Percentiles rank a stretch among this genome's conserved stretches.
Evolutionary conservation across 257 asterid genomes (phyloP).

Genomic region (Ligustrum vulgare): DNA sequence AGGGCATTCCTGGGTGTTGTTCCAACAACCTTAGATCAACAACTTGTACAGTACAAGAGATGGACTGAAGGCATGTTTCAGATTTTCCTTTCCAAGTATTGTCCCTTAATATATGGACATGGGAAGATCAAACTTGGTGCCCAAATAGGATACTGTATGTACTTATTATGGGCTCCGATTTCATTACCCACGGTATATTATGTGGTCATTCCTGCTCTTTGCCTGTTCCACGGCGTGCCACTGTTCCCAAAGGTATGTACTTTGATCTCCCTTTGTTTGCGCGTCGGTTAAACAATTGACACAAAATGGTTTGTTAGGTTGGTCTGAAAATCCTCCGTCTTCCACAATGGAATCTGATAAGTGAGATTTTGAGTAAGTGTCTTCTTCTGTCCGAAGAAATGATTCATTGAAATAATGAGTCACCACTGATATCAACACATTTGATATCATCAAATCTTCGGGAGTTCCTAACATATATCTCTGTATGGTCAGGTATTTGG

Average conservation of each 20-base stretch:
- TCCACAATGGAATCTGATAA: too few relatives aligned
- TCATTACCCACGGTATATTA: constrained; percentile 57
- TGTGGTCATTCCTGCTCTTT: constrained; percentile 42
- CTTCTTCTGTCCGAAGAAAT: too few relatives aligned
- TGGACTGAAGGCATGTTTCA: constrained; percentile 84
- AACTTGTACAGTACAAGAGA: constrained; percentile 71
- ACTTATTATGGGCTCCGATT: constrained; percentile 62
- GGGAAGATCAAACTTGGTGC: constrained; percentile 59
- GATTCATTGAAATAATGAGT: too few relatives aligned
- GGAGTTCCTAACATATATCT: background rate
- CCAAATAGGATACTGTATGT: constrained; percentile 69
- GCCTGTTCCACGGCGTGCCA: constrained; percentile 42
- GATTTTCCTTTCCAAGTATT: constrained; percentile 65
- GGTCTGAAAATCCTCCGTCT: too few relatives aligned
- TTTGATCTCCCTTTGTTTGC: background rate
- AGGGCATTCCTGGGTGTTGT: constrained; percentile 63
- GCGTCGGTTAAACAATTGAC: background rate
- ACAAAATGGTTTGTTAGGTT: background rate
- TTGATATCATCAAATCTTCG: too few relatives aligned
- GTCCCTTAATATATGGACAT: constrained; percentile 62
- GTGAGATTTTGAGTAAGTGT: too few relatives aligned
- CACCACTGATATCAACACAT: too few relatives aligned
- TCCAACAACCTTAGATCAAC: constrained; percentile 57
- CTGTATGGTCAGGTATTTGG: constrained; percentile 43
- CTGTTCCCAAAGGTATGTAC: constrained; percentile 58